These are phyloP conservation scores for Vigna angularis DNA, from an alignment of 306 rosid genomes.

Conservation along the genomic window DNA sequence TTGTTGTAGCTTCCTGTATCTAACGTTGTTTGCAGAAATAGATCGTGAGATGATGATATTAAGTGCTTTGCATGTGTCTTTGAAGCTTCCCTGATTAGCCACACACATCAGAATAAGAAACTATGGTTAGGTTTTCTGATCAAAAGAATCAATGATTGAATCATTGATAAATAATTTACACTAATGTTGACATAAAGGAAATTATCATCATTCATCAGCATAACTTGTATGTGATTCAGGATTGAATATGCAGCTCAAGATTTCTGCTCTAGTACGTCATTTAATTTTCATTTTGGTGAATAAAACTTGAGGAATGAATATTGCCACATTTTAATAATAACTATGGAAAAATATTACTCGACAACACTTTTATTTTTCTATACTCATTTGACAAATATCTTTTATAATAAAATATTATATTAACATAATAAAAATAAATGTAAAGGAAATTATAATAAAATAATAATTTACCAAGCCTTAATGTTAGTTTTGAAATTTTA, in stretches of 20 bases:
- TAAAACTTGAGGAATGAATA: background rate
- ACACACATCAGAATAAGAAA: constrained; percentile 11
- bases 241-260: background rate
- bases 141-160: background rate
- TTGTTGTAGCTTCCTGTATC: constrained; percentile 73
- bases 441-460: too few relatives aligned
- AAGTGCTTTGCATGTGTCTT: constrained; percentile 58
- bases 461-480: too few relatives aligned
- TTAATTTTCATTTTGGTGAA: background rate
- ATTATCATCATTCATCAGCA: background rate
- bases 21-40: constrained; percentile 58
- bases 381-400: too few relatives aligned
- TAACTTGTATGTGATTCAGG: background rate
- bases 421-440: too few relatives aligned
- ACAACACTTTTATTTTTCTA: too few relatives aligned
- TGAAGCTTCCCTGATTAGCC: constrained; percentile 49
- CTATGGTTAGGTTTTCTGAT: background rate
- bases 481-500: too few relatives aligned
- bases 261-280: background rate
- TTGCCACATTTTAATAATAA: background rate
- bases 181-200: too few relatives aligned
- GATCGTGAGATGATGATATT: constrained; percentile 65
- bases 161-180: too few relatives aligned
- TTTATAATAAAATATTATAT: too few relatives aligned
- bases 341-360: too few relatives aligned